These are phyloP conservation scores for Cruciata laevipes DNA, from an alignment of 257 asterid genomes.

Conservation along the genomic window DNA sequence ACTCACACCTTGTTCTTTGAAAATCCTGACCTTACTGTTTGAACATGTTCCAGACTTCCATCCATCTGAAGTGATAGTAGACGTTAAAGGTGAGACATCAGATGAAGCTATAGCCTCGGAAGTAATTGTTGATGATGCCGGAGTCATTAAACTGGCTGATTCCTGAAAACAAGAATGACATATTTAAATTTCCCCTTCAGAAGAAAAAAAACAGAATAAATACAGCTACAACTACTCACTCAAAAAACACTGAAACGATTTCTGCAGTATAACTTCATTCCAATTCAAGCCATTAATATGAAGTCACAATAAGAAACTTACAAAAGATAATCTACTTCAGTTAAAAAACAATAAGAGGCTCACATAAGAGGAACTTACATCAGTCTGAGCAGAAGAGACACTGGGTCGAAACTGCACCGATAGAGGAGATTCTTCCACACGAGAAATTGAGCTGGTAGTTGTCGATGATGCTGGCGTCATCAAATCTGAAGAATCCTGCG, in stretches of 20 bases:
- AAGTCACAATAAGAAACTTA: background rate
- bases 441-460: background rate
- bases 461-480: background rate
- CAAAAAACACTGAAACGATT: background rate
- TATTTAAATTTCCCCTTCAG: background rate
- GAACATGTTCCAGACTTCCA: constrained; percentile 8
- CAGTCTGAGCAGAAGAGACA: background rate
- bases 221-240: background rate
- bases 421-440: background rate
- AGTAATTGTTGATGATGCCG: constrained; percentile 17
- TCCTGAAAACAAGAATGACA: constrained; percentile 21
- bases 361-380: background rate
- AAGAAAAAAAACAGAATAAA: background rate
- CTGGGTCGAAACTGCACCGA: background rate
- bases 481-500: constrained; percentile 24
- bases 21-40: constrained; percentile 4
- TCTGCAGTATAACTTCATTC: background rate
- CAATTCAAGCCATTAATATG: background rate
- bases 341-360: background rate
- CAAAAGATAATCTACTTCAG: background rate
- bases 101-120: constrained; percentile 3
- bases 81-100: background rate
- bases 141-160: constrained; percentile 4
- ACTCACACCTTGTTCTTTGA: constrained; percentile 15
- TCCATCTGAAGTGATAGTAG: constrained; percentile 22